phyloP scores from a whole-genome alignment of 2,329 filamentous ascomycete genomes.

The Herpomyces periplanetae region DNA sequence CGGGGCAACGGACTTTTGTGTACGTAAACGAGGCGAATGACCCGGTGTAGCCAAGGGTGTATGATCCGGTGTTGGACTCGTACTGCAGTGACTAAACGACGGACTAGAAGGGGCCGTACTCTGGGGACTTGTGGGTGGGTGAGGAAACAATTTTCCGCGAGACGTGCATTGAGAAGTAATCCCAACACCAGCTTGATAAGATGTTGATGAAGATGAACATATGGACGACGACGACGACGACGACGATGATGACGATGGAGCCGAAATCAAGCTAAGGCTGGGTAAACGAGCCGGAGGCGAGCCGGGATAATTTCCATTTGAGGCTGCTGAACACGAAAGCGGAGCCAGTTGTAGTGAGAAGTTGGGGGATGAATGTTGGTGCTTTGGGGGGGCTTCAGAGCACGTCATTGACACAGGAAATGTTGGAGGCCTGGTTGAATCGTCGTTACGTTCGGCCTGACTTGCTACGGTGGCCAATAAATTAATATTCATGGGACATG shows the following conservation, averaged over 20 bases:
- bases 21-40: conserved; percentile 61
- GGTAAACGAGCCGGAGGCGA: conserved; percentile 11
- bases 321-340: no score
- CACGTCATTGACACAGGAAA: no score
- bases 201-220: no score
- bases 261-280: conserved; percentile 11
- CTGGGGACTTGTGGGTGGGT: conserved; percentile 67
- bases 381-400: conserved; percentile 6
- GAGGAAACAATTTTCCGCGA: no score
- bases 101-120: conserved; percentile 84
- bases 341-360: conserved; percentile 5
- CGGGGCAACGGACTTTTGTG: conserved; percentile 22
- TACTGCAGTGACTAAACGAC: conserved; percentile 77
- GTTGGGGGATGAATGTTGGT: conserved; percentile 7
- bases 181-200: no score
- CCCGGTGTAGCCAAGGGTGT: conserved; percentile 92
- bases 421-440: conserved; percentile 9
- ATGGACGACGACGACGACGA: conserved; percentile 21
- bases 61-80: conserved; percentile 80
- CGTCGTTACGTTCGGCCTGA: conserved; percentile 21
- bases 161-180: no score
- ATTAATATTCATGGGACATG: conserved; percentile 19
- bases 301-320: conserved; percentile 11
- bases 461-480: conserved; percentile 27
- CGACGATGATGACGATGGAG: conserved; percentile 35